These are phyloP conservation scores for Boletus rex-veris DNA, from an alignment of 768 basidiomycete genomes.

Conservation along the genomic window DNA sequence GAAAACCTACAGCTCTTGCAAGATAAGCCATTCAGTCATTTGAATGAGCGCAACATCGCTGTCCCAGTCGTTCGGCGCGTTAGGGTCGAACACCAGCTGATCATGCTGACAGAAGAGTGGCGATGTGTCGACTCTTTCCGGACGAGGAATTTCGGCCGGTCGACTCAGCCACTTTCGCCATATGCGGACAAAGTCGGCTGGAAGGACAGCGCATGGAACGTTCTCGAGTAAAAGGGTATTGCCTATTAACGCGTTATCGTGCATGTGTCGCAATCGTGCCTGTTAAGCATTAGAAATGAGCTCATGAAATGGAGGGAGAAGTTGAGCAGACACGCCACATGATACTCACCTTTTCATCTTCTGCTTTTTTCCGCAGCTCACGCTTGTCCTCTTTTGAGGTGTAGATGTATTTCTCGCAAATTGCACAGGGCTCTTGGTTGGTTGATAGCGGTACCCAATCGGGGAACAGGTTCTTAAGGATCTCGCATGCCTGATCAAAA, in stretches of 20 bases:
- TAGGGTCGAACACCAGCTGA: conserved; percentile 63
- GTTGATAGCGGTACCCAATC: conserved; percentile 57
- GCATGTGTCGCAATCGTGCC: conserved; percentile 63
- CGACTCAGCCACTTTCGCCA: conserved; percentile 72
- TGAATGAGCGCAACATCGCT: conserved; percentile 53
- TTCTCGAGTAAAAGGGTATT: conserved; percentile 45
- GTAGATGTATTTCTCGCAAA: conserved; percentile 59
- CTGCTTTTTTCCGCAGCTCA: conserved; percentile 60
- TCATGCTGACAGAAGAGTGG: conserved; percentile 67
- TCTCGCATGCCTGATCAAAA: conserved; percentile 47
- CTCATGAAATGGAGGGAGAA: conserved; percentile 15
- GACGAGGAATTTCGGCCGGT: conserved; percentile 53
- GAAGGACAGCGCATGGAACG: conserved; percentile 54
- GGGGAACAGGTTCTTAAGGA: conserved; percentile 60
- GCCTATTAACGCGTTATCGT: conserved; percentile 50
- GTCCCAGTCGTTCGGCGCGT: conserved; percentile 55
- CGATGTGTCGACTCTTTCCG: conserved; percentile 59
- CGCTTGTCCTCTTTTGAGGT: conserved; percentile 59
- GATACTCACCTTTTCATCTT: conserved; percentile 68
- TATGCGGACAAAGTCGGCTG: conserved; percentile 55
- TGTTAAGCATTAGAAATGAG: conserved; percentile 28
- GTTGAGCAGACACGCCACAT: conserved; percentile 1
- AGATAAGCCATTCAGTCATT: conserved; percentile 59
- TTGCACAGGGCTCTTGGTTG: conserved; percentile 50
- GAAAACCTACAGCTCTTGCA: conserved; percentile 54